Base-by-base conservation (phyloP, 2,329 filamentous ascomycete species). In the Paecilomyces niveus region DNA sequence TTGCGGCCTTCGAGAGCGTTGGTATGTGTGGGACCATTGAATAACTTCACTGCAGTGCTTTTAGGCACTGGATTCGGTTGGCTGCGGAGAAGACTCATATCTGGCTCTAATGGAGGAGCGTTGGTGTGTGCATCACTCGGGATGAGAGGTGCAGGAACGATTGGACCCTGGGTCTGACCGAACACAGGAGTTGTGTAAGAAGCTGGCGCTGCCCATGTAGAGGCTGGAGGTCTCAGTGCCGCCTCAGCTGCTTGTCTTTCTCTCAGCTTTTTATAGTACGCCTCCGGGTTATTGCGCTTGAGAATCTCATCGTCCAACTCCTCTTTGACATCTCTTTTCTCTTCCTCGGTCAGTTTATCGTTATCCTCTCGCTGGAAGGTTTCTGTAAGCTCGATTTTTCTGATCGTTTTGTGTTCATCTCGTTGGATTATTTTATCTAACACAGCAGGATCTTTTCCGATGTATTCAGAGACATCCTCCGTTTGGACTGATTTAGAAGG, bases 361-460 rank as follows among this genome's bases (percentile, higher is more conserved):
- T 82, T 75, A 58, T 89, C 87, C 62, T 92, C 87, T 63, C 84
- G 80, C 63, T 89, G 86, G 63, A 91, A 90, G 0, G 87, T 87
- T 63, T 93, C 88, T 0, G 87, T 89, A 45, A 87, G 81, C 2
- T 83, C 80, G 58, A 93, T 85, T 1, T 70, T 57, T 65, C 69
- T 54, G 54, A 78, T 72, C 54, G 65, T 64, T 22, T 66, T 55
- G 15, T 61, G 53, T 7, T 62, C 59, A 39, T 64, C 60, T n/a
- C 64, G 58, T 9, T 61, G 55, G 50, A 76, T 64, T n/a, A 76
- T 73, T 53, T 75, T 74, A 67, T 95, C 91, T 50, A 88, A 71
- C 2, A 87, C 83, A 1, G 73, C 61, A 5, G 76, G 74, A 65
- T 88, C 85, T 63, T 86, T 87, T 4, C 86, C 87, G 1, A 76